Evolutionary conservation across 257 asterid genomes (phyloP), one percentile per base, ranked within the genome.

Genomic region (Ilex asprella): DNA sequence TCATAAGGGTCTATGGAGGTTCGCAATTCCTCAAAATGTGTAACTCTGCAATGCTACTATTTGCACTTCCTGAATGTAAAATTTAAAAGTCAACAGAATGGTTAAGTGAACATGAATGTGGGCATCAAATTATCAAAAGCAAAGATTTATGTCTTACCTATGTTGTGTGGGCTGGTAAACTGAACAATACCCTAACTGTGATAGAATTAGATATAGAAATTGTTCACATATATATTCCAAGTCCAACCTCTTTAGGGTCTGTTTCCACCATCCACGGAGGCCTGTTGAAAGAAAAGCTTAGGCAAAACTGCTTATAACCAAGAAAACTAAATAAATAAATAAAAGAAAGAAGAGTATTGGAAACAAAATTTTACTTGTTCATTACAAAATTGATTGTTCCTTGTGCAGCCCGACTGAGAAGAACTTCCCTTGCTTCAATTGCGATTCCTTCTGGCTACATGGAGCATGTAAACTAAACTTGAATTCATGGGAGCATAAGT

Each of bases 211-310:
- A 35, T 16, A 50, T 8, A 27, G 32, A 51, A 8, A 49, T 61
- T 64, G 44, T 78, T 63, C 41, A 71, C 11, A 14, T 75, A 70
- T 81, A 92, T 43, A 89, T 93, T 64, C 99, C 97, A 6, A 93
- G 79, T 13, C 97, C 99, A 21, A 89, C 29, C 77, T 89, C 96
- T 77, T 89, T 89, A 10, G 97, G 96, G 66, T 83, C 63, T 39
- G 91, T 85, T 78, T 89, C 99, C 47, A 89, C 96, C 97, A 93
- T 93, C 99, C 96, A 89, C 5, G 97, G 99, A 63, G 97, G 91
- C 82, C 97, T 89, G 70, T 55, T 29, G 50, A 55, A 65, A 61
- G 16, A 49, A 63, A 58, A 47, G 50, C 39, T 62, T 50, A 55
- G 52, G 46, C n/a, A 29, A 52, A 31, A 5, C 8, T 31, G 27